Evolutionary conservation across 2,329 filamentous ascomycete species (phyloP), one percentile per base, ranked within the genome.

Genomic region (Cladorrhinum sp.): DNA sequence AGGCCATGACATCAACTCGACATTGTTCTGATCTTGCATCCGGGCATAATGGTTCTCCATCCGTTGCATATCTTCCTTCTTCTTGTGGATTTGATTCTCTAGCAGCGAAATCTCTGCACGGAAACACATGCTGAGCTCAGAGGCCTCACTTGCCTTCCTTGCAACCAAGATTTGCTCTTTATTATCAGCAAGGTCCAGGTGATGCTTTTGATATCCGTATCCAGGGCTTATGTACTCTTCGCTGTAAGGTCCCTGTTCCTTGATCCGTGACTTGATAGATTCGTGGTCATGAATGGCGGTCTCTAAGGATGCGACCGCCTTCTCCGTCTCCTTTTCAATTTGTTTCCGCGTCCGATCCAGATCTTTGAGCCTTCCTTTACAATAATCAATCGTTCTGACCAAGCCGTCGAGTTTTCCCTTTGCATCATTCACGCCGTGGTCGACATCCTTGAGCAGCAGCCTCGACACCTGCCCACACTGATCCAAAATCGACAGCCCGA

Each of bases 401-500:
- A 33, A 26, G 24, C 39, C 54, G 48, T 57, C 54, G 16, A 57
- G 16, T 2, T 28, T 20, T 0, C 8, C 14, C 23, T 57, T 28
- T 7, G 30, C 24, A 16, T 57, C 39, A 21, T 49, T 33, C 2
- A 49, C 10, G 24, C 49, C 39, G 39, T 14, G 26, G 39, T 54
- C 57, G 1, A 59, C 54, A 24, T 59, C 33, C 24, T 33, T 42
- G 23, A 59, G 50, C 49, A 59, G 33, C 46, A 23, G 55, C n/a
- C 36, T 49, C 26, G 46, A 62, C 12, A 57, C 21, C 39, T 55
- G 23, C 9, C 36, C 55, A 18, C 66, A 69, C 16, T 52, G 55
- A 23, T 74, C 69, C 2, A 74, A 26, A 5, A 53, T 57, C 12
- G 64, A 65, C 21, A 74, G 58, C 8, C 71, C 68, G 1, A 74